Base-by-base conservation (phyloP, 495 filamentous ascomycete species). In the Penicillium waksmanii region DNA sequence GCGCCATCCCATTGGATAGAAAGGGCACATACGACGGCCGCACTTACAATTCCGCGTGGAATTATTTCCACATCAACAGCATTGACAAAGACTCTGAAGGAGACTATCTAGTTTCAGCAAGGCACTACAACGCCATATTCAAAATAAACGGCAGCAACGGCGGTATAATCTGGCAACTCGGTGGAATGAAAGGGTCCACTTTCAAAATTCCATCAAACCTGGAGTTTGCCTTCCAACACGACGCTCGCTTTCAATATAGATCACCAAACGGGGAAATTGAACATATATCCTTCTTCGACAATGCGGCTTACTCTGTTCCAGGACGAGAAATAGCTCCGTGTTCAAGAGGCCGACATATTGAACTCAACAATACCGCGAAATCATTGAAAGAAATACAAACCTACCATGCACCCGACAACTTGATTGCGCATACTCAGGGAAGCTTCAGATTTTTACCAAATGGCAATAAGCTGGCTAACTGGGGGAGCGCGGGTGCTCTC, bases 11-110 rank as follows among this genome's bases (percentile, higher is more conserved):
- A 2, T 72, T 76, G 9, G 74, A 78, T 9, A 71, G 79, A 59
- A 65, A 68, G 9, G 75, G 72, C 59, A 66, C 74, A 33, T 51
- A 34, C 9, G 52, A 68, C 79, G 56, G 58, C 10, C 65, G 53
- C n/a, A 67, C 70, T 25, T 68, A 72, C 49, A 56, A 73, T 10
- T 53, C 52, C 17, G 57, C 63, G 8, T 68, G 56, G 56, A 80
- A 85, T 57, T 84, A 79, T 60, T 81, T 82, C 67, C 81, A 83
- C 64, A 74, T 84, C 60, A 83, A 83, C 67, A 79, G 75, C 43
- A 71, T 85, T 33, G 82, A 84, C 64, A 82, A 82, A 66, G 70
- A 78, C 57, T 31, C 46, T 2, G 61, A 73, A 1, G 81, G 82
- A 2, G 73, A 82, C 63, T 85, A 84, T 55, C 66, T 84, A 0